Conservation (phyloP, 2,329 filamentous ascomycete genomes). For the Hypoxylon sp. region DNA sequence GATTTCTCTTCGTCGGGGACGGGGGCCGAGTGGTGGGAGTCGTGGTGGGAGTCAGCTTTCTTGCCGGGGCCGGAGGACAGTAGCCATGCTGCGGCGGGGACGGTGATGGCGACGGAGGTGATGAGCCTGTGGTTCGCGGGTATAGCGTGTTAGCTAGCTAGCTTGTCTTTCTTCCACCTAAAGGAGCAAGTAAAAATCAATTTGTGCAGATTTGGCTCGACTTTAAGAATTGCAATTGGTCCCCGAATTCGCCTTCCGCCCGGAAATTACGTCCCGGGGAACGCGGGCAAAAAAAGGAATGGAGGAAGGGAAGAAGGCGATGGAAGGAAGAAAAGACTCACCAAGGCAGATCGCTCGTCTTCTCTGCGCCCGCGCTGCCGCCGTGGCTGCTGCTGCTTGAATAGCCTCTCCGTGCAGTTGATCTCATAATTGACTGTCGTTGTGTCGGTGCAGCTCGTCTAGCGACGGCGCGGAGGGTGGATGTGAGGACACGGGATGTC, state of each 20-base stretch:
- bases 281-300: background rate
- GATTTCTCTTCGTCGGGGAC: constrained; percentile 28
- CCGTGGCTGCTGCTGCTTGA: constrained; percentile 28
- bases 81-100: constrained; percentile 44
- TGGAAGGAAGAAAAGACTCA: constrained; percentile 36
- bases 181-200: background rate
- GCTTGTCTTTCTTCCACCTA: background rate
- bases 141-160: constrained; percentile 21
- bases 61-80: constrained; percentile 24
- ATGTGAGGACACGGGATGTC: constrained; percentile 41
- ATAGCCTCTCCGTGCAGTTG: constrained; percentile 37
- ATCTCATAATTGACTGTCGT: constrained; percentile 6
- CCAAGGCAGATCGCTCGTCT: constrained; percentile 52
- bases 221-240: constrained; percentile 3
- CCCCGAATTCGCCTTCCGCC: background rate
- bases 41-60: constrained; percentile 26
- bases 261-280: background rate
- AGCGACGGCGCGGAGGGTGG: constrained; percentile 38
- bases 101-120: constrained; percentile 46
- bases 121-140: constrained; percentile 43
- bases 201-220: background rate
- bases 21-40: constrained; percentile 9
- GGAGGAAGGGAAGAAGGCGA: too few relatives aligned
- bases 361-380: constrained; percentile 36
- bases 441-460: constrained; percentile 28